Evolutionary conservation across 345 rosid genomes (phyloP).

Genomic region (Eucalyptus urophylla): DNA sequence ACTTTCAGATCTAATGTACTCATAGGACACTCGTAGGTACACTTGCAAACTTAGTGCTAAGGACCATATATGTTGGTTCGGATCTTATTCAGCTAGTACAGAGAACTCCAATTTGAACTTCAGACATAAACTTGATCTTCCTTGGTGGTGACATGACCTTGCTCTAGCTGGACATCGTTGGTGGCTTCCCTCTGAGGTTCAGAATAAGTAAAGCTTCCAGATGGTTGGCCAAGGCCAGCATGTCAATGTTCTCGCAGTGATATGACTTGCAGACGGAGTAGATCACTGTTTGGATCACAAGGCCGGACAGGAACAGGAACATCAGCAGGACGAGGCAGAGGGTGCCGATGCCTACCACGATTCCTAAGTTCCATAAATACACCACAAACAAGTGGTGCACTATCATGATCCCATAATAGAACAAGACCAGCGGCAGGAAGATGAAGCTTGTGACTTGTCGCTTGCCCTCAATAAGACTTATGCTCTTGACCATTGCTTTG

Average conservation of each 20-base stretch:
- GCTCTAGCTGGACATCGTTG: slow-evolving; percentile 24
- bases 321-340: slow-evolving; percentile 9
- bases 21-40: background rate
- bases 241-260: slow-evolving; percentile 13
- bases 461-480: slow-evolving; percentile 26
- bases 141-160: background rate
- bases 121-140: background rate
- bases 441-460: background rate
- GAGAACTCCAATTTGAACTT: background rate
- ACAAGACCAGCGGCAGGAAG: background rate
- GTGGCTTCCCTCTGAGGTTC: slow-evolving; percentile 15
- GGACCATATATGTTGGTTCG: background rate
- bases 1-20: background rate
- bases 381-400: slow-evolving; percentile 3
- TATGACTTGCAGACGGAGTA: slow-evolving; percentile 48
- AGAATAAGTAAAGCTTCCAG: slow-evolving; percentile 32
- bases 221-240: slow-evolving; percentile 28
- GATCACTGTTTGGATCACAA: slow-evolving; percentile 25
- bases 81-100: background rate
- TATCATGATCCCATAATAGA: background rate
- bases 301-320: slow-evolving; percentile 9
- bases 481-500: slow-evolving; percentile 34
- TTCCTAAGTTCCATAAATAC: background rate
- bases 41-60: background rate
- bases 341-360: background rate